A percentile compares a stretch with the other conserved stretches of the same genome.
Conservation (phyloP, 768 basidiomycete genomes). For the Serendipita vermifera region DNA sequence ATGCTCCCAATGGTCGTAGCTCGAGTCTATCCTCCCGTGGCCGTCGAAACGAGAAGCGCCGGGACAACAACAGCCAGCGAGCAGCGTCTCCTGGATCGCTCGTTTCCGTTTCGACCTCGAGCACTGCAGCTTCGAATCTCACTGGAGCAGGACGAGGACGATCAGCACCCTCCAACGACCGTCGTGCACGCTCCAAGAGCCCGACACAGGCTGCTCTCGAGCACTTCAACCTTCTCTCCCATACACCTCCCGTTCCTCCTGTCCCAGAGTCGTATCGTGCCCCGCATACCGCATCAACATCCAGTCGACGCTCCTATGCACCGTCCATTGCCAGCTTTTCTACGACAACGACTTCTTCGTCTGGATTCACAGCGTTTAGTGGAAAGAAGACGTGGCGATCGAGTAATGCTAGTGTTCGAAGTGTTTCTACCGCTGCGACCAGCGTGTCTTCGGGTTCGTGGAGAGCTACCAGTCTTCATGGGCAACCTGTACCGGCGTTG, state of each 20-base stretch:
- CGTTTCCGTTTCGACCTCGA: slow-evolving; percentile 4
- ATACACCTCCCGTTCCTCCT: not conserved
- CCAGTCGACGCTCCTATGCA: not conserved
- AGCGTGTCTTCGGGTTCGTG: slow-evolving; percentile 45
- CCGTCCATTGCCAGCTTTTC: slow-evolving; percentile 3
- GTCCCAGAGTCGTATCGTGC: slow-evolving; percentile 1
- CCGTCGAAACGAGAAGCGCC: no score
- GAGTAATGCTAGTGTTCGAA: slow-evolving; percentile 57
- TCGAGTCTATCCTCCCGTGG: no score
- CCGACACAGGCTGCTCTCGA: not conserved
- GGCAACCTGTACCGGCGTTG: slow-evolving; percentile 20
- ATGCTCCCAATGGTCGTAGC: no score
- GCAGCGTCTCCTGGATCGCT: not conserved
- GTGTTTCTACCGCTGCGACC: slow-evolving; percentile 69
- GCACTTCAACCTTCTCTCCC: slow-evolving; percentile 1
- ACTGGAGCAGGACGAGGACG: slow-evolving; percentile 6
- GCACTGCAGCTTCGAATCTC: no score
- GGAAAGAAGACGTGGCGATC: slow-evolving; percentile 6
- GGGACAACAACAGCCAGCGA: no score
- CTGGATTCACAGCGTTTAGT: slow-evolving; percentile 58
- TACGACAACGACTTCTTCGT: slow-evolving; percentile 44
- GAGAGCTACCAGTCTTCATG: not conserved
- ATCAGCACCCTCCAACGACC: slow-evolving; percentile 5
- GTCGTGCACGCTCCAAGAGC: not conserved
- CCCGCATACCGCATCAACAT: not conserved